phyloP scores from a whole-genome alignment of 1,284 basidiomycete genomes.

The Moesziomyces antarcticus region DNA sequence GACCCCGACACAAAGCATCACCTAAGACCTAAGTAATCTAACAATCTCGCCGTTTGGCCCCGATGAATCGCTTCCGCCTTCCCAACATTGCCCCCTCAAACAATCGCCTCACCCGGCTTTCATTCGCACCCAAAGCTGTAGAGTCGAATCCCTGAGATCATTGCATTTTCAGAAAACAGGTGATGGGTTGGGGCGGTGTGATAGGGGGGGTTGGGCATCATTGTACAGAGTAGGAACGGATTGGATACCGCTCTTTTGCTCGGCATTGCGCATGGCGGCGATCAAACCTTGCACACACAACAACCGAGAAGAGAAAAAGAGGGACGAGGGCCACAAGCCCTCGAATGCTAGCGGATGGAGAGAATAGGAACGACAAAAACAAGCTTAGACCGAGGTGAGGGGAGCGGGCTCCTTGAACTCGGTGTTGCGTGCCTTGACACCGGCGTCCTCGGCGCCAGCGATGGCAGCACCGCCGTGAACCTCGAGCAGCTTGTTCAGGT shows the following conservation, averaged over 20 bases:
- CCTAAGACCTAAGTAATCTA: too few relatives aligned
- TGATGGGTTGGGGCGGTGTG: constrained; percentile 6
- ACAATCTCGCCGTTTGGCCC: too few relatives aligned
- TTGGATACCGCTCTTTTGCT: constrained; percentile 25
- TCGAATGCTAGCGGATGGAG: constrained; percentile 9
- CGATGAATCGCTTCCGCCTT: too few relatives aligned
- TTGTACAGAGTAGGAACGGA: constrained; percentile 38
- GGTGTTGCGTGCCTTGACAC: constrained; percentile 80
- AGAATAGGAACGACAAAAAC: background rate
- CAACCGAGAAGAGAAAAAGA: constrained; percentile 6
- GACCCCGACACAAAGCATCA: too few relatives aligned
- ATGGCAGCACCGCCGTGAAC: constrained; percentile 81
- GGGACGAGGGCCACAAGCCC: background rate
- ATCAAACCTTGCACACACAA: too few relatives aligned
- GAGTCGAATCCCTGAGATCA: constrained; percentile 47
- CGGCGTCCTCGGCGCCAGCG: constrained; percentile 77
- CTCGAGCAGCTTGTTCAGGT: constrained; percentile 92
- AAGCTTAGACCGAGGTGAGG: constrained; percentile 75
- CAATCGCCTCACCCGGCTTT: too few relatives aligned
- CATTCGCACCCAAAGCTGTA: background rate
- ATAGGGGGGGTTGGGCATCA: constrained; percentile 20
- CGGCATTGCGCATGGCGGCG: constrained; percentile 1
- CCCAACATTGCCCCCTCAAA: too few relatives aligned
- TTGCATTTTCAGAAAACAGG: constrained; percentile 37
- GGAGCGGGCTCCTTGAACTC: constrained; percentile 94